Percentiles rank a stretch among this genome's conserved stretches.
Conservation (phyloP, 306 rosid species). For the Cyamopsis tetragonoloba region DNA sequence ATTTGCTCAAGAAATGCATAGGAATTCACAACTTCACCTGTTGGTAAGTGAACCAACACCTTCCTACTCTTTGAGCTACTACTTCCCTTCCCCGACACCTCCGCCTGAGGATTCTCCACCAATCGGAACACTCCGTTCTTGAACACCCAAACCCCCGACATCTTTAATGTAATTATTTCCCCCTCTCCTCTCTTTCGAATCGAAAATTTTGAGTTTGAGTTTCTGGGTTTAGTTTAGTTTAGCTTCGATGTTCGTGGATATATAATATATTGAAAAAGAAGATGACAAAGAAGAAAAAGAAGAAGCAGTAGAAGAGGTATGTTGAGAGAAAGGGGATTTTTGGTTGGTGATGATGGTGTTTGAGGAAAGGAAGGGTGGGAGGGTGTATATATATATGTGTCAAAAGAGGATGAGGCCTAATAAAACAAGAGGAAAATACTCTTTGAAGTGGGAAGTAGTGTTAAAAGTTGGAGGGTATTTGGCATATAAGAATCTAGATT, state of each 20-base stretch:
- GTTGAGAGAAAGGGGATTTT: neutral
- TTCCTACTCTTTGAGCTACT: constrained; percentile 43
- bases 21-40: constrained; percentile 56
- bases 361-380: constrained; percentile 20
- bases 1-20: constrained; percentile 63
- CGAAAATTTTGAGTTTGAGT: no score
- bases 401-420: constrained; percentile 24
- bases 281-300: no score
- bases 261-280: no score
- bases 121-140: constrained; percentile 64
- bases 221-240: neutral
- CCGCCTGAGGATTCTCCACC: constrained; percentile 70
- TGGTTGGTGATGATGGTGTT: constrained; percentile 8
- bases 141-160: constrained; percentile 95
- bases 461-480: constrained; percentile 26
- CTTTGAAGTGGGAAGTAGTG: constrained; percentile 36
- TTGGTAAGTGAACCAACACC: constrained; percentile 70
- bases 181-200: no score
- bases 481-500: constrained; percentile 79
- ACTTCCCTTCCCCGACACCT: constrained; percentile 34
- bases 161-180: no score
- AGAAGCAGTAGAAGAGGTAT: no score
- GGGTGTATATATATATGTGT: constrained; percentile 49
- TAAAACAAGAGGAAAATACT: constrained; percentile 60
- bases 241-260: no score